Percentiles rank a stretch among this genome's conserved stretches.
These are phyloP conservation scores for Thielaviopsis euricoi DNA, from an alignment of 2,329 filamentous ascomycete genomes.

Conservation along the genomic window DNA sequence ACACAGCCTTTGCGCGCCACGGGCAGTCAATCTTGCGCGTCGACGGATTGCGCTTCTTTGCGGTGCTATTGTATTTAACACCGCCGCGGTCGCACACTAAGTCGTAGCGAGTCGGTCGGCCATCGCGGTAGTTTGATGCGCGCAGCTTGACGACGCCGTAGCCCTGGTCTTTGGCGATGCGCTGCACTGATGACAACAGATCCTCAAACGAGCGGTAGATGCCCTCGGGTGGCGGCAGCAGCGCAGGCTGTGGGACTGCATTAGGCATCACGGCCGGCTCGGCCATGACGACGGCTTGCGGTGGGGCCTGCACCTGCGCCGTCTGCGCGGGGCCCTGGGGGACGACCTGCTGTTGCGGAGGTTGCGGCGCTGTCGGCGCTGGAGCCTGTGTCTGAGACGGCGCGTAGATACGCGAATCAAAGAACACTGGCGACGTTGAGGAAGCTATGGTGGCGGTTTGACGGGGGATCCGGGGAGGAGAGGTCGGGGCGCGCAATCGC, in stretches of 20 bases:
- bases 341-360: background rate
- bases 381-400: constrained; percentile 7
- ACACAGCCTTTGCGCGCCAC: constrained; percentile 46
- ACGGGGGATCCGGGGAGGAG: constrained; percentile 13
- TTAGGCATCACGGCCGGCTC: constrained; percentile 23
- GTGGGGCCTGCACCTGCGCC: background rate
- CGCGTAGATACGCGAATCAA: constrained; percentile 11
- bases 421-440: constrained; percentile 5
- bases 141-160: constrained; percentile 47
- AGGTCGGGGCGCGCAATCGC: constrained; percentile 8
- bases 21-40: constrained; percentile 49
- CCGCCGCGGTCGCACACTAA: constrained; percentile 46
- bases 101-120: constrained; percentile 45
- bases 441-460: constrained; percentile 15
- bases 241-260: constrained; percentile 28
- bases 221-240: constrained; percentile 41
- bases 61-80: constrained; percentile 48
- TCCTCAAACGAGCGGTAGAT: constrained; percentile 45
- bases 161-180: constrained; percentile 43
- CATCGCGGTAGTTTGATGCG: constrained; percentile 46
- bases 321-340: constrained; percentile 1
- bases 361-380: constrained; percentile 2
- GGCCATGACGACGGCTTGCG: constrained; percentile 18
- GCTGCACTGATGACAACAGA: constrained; percentile 39
- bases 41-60: constrained; percentile 47